Percentiles rank a stretch among this genome's conserved stretches.
phyloP scores from a whole-genome alignment of 306 rosid species.

The Senna siamea region DNA sequence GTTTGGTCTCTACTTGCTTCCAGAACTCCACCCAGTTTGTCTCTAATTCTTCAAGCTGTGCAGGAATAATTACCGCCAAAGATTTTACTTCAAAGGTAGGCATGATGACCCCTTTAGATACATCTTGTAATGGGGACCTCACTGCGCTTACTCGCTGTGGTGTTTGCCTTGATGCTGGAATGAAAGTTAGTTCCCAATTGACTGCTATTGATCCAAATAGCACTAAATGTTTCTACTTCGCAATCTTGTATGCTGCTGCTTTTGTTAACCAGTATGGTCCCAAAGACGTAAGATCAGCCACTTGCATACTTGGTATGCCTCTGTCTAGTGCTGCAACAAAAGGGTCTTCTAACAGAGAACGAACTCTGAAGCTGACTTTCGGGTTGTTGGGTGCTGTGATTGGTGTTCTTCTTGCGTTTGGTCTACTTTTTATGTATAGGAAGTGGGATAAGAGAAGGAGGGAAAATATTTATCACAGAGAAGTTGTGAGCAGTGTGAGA shows the following conservation, averaged over 20 bases:
- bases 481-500: conserved; percentile 54
- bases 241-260: conserved; percentile 62
- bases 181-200: conserved; percentile 45
- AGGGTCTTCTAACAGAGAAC: conserved; percentile 30
- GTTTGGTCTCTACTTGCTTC: conserved; percentile 55
- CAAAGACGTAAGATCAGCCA: conserved; percentile 49
- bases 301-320: conserved; percentile 63
- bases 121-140: conserved; percentile 58
- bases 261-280: conserved; percentile 70
- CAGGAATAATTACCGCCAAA: conserved; percentile 52
- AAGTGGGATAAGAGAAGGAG: conserved; percentile 50
- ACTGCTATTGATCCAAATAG: conserved; percentile 39
- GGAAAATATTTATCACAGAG: conserved; percentile 47
- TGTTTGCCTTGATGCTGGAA: conserved; percentile 57
- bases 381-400: conserved; percentile 55
- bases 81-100: conserved; percentile 62
- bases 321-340: conserved; percentile 38
- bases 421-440: conserved; percentile 41
- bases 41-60: conserved; percentile 50
- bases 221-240: conserved; percentile 53
- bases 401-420: conserved; percentile 48
- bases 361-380: conserved; percentile 47
- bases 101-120: conserved; percentile 36
- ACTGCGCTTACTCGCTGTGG: conserved; percentile 44
- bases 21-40: conserved; percentile 56